Conservation (phyloP, 2,329 filamentous ascomycete species). For the Domatiomyces globalis region DNA sequence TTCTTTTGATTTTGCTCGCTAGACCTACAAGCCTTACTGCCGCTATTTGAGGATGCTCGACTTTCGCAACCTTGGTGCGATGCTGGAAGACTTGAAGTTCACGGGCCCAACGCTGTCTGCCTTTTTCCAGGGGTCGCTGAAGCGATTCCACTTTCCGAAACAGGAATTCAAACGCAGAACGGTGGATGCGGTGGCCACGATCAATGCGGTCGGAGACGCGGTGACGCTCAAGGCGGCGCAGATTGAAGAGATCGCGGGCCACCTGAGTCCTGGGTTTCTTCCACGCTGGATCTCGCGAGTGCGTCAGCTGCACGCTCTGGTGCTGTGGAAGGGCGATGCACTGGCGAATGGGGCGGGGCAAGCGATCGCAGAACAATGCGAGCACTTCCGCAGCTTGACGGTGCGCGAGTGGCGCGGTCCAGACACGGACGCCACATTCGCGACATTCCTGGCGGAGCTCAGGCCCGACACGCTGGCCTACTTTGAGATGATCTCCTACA, state of each 20-base stretch:
- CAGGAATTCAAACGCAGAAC: conserved; percentile 9
- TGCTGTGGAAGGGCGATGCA: conserved; percentile 47
- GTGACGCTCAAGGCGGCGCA: conserved; percentile 35
- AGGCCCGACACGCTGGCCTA: conserved; percentile 42
- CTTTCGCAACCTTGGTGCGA: conserved; percentile 45
- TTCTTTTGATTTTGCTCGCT: too few species aligned
- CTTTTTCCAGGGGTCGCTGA: conserved; percentile 35
- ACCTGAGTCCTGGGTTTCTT: conserved; percentile 21
- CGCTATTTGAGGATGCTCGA: conserved; percentile 52
- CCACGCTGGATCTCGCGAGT: conserved; percentile 47
- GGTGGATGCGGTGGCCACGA: conserved; percentile 13
- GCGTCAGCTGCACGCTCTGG: conserved; percentile 43
- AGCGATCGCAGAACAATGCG: conserved; percentile 45
- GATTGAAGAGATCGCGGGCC: conserved; percentile 46
- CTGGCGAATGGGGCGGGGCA: conserved; percentile 41
- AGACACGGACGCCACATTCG: conserved; percentile 44
- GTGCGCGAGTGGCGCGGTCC: conserved; percentile 39
- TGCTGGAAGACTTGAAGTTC: conserved; percentile 47
- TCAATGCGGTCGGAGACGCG: conserved; percentile 29
- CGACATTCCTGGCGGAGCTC: conserved; percentile 44
- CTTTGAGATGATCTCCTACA: conserved; percentile 45
- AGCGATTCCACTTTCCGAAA: conserved; percentile 22
- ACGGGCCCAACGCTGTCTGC: conserved; percentile 42
- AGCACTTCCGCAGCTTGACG: conserved; percentile 45
- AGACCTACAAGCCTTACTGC: conserved; percentile 55